Conservation (phyloP, 768 basidiomycete species). For the Wakefieldia striispora region DNA sequence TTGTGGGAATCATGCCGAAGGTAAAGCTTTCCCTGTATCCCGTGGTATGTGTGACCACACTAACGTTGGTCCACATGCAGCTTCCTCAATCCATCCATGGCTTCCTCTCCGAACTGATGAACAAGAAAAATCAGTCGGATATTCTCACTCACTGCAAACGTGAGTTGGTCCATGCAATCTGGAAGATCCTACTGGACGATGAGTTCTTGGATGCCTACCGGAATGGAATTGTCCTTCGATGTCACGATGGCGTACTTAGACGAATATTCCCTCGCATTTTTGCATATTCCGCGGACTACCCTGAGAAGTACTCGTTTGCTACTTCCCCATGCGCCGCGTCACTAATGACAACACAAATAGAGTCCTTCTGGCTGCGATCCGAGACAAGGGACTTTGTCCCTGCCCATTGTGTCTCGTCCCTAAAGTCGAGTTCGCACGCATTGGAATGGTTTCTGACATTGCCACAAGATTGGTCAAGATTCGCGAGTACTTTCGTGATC, state of each 20-base stretch:
- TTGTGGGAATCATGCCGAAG: not conserved
- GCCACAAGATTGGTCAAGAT: not conserved
- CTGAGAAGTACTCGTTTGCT: no score
- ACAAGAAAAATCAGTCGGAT: not conserved
- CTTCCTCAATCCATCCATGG: not conserved
- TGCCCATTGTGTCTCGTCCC: constrained; percentile 27
- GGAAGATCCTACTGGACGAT: not conserved
- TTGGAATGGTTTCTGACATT: constrained; percentile 16
- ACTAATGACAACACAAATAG: no score
- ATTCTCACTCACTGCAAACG: not conserved
- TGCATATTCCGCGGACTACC: constrained; percentile 1
- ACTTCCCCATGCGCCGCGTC: no score
- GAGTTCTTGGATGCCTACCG: not conserved
- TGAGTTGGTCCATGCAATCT: not conserved
- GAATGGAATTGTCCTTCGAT: not conserved
- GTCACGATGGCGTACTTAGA: not conserved
- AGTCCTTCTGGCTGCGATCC: constrained; percentile 25
- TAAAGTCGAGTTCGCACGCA: constrained; percentile 8
- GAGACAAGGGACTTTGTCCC: constrained; percentile 23
- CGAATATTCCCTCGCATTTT: not conserved
- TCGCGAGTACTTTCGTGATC: constrained; percentile 3
- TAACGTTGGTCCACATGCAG: not conserved
- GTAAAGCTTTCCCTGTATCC: not conserved
- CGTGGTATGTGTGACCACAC: no score
- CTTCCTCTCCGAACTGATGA: not conserved